These are phyloP conservation scores for Prunus fruticosa DNA, from an alignment of 306 rosid genomes.

Conservation along the genomic window DNA sequence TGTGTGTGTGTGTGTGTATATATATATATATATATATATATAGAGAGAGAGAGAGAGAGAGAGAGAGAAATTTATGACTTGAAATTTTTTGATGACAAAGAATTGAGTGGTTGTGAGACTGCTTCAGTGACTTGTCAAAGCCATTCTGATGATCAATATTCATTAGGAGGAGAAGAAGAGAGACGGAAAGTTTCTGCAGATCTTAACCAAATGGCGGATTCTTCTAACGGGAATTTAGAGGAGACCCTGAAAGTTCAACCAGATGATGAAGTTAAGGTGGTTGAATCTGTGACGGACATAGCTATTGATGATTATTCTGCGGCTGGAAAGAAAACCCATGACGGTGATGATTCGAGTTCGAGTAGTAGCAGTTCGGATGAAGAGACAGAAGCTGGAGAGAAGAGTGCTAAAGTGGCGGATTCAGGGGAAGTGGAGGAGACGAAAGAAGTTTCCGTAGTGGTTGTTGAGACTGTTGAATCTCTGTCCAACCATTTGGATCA, in stretches of 20 bases:
- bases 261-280: conserved; percentile 11
- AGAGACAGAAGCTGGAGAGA: conserved; percentile 25
- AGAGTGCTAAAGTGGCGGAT: conserved; percentile 4
- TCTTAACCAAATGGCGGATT: conserved; percentile 41
- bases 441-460: conserved; percentile 15
- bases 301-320: conserved; percentile 15
- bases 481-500: neutral
- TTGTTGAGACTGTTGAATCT: conserved; percentile 18
- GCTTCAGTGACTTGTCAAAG: conserved; percentile 10
- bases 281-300: conserved; percentile 16
- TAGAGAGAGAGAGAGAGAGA: neutral
- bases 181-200: conserved; percentile 9
- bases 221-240: conserved; percentile 32
- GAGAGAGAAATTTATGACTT: neutral
- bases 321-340: conserved; percentile 6
- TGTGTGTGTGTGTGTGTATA: neutral
- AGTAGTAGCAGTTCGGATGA: conserved; percentile 15
- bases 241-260: conserved; percentile 28
- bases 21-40: neutral
- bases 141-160: neutral
- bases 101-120: neutral
- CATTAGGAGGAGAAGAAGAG: conserved; percentile 26
- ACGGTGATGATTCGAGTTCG: conserved; percentile 11
- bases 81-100: conserved; percentile 3
- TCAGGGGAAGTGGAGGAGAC: conserved; percentile 14